Evolutionary conservation across 306 rosid genomes (phyloP), one percentile per base, ranked within the genome.

Genomic region (Mucuna pruriens): DNA sequence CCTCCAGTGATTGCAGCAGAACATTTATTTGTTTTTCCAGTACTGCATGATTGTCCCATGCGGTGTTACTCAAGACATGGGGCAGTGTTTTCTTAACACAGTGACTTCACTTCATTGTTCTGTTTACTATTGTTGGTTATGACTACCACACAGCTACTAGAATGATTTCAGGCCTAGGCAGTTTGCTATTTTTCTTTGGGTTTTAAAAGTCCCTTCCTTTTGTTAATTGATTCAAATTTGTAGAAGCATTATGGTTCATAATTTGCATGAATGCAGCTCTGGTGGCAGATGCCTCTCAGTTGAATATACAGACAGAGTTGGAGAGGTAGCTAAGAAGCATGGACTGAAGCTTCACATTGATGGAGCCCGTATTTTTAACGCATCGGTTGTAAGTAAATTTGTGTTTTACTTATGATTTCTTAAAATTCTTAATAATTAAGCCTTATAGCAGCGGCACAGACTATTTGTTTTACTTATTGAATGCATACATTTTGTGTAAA

Each of bases 361-460:
- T 77, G 99, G 99, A 60, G 99, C 99, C 45, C 97, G 98, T 8
- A 89, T 95, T 84, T 95, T 95, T 84, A 95, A 95, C 38, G 94
- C 99, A 64, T 83, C 97, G 9, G 85, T 85, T 86, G 97, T 93
- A 80, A 87, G 99, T 85, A 68, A 25, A 55, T 51, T 19, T 23
- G 48, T 45, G 7, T 80, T 64, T 57, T 15, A 65, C 12, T 60
- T 61, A 55, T 9, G 64, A 63, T 81, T 78, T 63, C 49, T 15
- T 76, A 19, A 26, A 46, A 31, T 40, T 22, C 9, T 71, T 71
- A 45, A 68, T 58, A 49, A 33, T 54, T 20, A 40, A 34, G 39
- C 38, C 9, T 40, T 55, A 17, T 29, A 11, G 42, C 0, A 11
- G 42, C 0, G 29, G 45, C 5, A 15, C 15, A 1, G 13, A 16